These are phyloP conservation scores for Lactarius tabidus DNA, from an alignment of 768 basidiomycete species.

Conservation along the genomic window DNA sequence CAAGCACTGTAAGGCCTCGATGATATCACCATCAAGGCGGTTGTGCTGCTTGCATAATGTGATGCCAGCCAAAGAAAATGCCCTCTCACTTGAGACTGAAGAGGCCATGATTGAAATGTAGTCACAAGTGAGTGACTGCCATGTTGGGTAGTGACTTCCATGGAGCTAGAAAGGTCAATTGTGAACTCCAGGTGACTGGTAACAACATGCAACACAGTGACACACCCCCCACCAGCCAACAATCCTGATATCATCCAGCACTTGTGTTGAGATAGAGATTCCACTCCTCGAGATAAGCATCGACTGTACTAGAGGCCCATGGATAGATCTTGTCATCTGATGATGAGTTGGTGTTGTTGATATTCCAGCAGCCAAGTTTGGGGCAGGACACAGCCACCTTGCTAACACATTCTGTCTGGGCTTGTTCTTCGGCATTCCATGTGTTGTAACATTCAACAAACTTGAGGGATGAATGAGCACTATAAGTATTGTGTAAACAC, in stretches of 20 bases:
- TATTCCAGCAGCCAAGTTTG: too few relatives aligned
- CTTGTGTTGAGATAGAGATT: not conserved
- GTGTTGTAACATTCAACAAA: too few relatives aligned
- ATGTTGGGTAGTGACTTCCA: not conserved
- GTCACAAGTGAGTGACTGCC: not conserved
- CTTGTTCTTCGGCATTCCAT: too few relatives aligned
- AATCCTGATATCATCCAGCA: not conserved
- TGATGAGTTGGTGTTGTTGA: too few relatives aligned
- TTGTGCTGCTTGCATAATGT: not conserved
- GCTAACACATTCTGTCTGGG: too few relatives aligned
- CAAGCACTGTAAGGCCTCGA: not conserved
- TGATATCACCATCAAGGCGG: not conserved
- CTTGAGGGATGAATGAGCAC: too few relatives aligned
- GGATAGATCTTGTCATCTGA: too few relatives aligned
- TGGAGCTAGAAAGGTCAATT: not conserved
- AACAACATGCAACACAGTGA: not conserved
- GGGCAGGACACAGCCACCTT: too few relatives aligned
- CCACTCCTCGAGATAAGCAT: not conserved
- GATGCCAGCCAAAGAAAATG: not conserved
- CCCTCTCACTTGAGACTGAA: not conserved
- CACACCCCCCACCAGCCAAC: not conserved
- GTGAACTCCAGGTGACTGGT: too few relatives aligned
- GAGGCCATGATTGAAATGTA: not conserved
- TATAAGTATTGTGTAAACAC: too few relatives aligned
- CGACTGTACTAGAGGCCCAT: too few relatives aligned